phyloP scores from a whole-genome alignment of 1,284 basidiomycete species.

The Athelia sp. region DNA sequence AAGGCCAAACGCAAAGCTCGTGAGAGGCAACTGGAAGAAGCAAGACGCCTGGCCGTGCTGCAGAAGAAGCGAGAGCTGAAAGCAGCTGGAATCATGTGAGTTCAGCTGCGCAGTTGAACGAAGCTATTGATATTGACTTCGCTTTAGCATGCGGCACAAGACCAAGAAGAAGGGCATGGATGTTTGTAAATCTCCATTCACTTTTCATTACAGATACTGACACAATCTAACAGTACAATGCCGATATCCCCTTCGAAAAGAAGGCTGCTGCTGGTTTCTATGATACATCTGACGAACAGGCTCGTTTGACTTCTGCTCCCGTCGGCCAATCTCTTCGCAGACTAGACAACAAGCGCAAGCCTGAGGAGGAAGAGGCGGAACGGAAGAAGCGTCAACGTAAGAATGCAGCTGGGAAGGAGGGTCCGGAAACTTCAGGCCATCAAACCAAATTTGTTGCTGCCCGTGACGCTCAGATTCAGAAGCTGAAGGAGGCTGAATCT shows the following conservation, averaged over 20 bases:
- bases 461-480: slow-evolving; percentile 95
- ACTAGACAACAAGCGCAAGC: slow-evolving; percentile 89
- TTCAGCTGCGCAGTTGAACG: too few relatives aligned
- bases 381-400: slow-evolving; percentile 81
- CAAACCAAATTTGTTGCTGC: slow-evolving; percentile 92
- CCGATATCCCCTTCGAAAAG: slow-evolving; percentile 99
- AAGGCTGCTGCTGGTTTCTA: slow-evolving; percentile 95
- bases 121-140: slow-evolving; percentile 15
- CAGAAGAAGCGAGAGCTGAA: slow-evolving; percentile 99
- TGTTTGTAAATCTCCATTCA: slow-evolving; percentile 39
- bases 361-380: slow-evolving; percentile 85
- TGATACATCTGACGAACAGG: slow-evolving; percentile 92
- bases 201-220: slow-evolving; percentile 5
- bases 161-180: slow-evolving; percentile 98
- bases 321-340: slow-evolving; percentile 88
- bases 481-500: slow-evolving; percentile 94
- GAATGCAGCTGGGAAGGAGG: slow-evolving; percentile 56
- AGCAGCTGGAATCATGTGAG: slow-evolving; percentile 94
- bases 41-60: slow-evolving; percentile 87
- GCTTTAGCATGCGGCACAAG: slow-evolving; percentile 69
- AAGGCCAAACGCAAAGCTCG: slow-evolving; percentile 99
- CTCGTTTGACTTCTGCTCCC: slow-evolving; percentile 83
- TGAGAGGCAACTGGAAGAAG: slow-evolving; percentile 95
- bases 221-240: slow-evolving; percentile 72
- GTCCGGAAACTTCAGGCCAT: slow-evolving; percentile 46